Conservation (phyloP, 805 yeast species). For the Wickerhamomyces xylosicus region DNA sequence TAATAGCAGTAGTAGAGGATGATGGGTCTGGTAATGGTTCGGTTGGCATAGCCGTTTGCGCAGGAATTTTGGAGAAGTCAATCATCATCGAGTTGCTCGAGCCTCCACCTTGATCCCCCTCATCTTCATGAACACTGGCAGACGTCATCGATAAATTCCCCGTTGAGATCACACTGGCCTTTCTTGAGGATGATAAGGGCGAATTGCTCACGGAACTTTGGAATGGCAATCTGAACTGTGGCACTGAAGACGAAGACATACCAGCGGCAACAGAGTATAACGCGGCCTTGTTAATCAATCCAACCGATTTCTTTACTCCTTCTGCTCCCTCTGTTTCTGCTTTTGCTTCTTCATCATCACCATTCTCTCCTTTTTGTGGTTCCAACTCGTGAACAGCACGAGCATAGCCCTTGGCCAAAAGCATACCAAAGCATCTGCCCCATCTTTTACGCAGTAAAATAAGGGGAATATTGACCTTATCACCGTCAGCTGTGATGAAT, state of each 20-base stretch:
- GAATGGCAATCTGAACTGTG: slow-evolving; percentile 61
- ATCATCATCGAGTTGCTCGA: slow-evolving; percentile 16
- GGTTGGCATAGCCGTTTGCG: slow-evolving; percentile 44
- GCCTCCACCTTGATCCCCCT: slow-evolving; percentile 20
- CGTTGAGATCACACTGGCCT: slow-evolving; percentile 27
- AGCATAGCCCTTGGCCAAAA: slow-evolving; percentile 56
- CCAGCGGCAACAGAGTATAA: no score
- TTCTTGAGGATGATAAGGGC: slow-evolving; percentile 21
- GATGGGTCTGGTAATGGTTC: slow-evolving; percentile 33
- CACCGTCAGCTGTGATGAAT: slow-evolving; percentile 60
- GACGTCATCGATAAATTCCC: slow-evolving; percentile 20
- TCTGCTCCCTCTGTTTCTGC: slow-evolving; percentile 11
- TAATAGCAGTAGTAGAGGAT: slow-evolving; percentile 2
- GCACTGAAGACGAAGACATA: slow-evolving; percentile 17
- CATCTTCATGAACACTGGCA: slow-evolving; percentile 21
- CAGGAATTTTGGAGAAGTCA: slow-evolving; percentile 33
- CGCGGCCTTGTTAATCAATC: slow-evolving; percentile 11
- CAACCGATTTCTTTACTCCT: slow-evolving; percentile 18
- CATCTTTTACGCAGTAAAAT: slow-evolving; percentile 59
- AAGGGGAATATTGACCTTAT: slow-evolving; percentile 51
- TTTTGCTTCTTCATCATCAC: slow-evolving; percentile 2
- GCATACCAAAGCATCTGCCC: slow-evolving; percentile 60
- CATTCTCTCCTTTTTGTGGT: slow-evolving; percentile 6
- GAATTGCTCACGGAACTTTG: slow-evolving; percentile 30
- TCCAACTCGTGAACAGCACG: slow-evolving; percentile 32